Base-by-base conservation (phyloP, 2,329 filamentous ascomycete genomes). In the Phoma sp. region DNA sequence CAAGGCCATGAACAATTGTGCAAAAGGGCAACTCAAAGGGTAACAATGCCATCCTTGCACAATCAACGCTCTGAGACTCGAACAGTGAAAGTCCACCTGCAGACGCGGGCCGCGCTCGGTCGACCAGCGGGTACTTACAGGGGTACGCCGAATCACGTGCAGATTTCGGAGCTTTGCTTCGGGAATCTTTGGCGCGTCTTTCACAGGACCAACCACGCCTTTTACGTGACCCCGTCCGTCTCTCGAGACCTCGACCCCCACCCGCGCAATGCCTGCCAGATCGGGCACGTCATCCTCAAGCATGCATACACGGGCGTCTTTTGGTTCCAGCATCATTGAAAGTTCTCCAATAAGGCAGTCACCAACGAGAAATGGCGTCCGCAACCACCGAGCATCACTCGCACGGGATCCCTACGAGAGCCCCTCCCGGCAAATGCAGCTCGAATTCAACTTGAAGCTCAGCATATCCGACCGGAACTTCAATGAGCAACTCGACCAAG, bases 401-500 rank as follows among this genome's bases (percentile, higher is more conserved):
- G 53, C 64, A 9, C 56, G 56, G 23, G 62, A 67, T 32, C 56
- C 60, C 11, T 67, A 66, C 25, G 69, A 74, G 25, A 75, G 73
- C 47, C 74, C 73, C 2, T 66, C 67, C 2, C 67, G 69, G 20
- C 68, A 72, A 45, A 59, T 78, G 15, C 59, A 73, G 10, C 61
- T 74, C 32, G 79, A 81, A 26, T 76, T 80, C 60, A 74, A 73
- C 47, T 66, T 75, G 46, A 66, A 80, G n/a, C 69, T 76, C 46
- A 70, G 77, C 46, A 70, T 75, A 25, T 74, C 74, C 7, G 76
- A 80, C 42, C 72, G 72, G 2, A 68, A 76, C 7, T 84, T 84
- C 55, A 79, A 85, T 34, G 81, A 85, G 18, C 82, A 79, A 20
- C 82, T 91, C 23, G 87, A 92, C 53, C 78, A 79, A 33, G 83